Evolutionary conservation across 179 eudicot species (phyloP).

Genomic region (Sideroxylon spinosum): DNA sequence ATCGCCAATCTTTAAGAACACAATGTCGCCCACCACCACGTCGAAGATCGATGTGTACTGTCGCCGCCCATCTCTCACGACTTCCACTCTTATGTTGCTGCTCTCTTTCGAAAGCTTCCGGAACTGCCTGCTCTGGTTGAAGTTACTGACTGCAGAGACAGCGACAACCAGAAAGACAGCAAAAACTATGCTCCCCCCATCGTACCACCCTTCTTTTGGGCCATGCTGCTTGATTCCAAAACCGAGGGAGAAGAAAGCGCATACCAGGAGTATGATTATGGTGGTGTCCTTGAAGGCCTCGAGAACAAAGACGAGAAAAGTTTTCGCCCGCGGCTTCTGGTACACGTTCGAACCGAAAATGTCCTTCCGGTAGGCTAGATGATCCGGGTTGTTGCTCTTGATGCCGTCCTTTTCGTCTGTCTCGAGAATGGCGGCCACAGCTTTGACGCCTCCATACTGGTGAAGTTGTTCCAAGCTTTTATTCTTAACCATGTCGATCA

Average conservation of each 20-base stretch:
- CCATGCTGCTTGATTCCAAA: slow-evolving; percentile 7
- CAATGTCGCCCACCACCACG: slow-evolving; percentile 39
- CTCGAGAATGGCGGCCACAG: not conserved
- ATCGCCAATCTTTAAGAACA: slow-evolving; percentile 42
- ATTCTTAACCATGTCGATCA: not conserved
- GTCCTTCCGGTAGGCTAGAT: not conserved
- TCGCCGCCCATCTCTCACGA: slow-evolving; percentile 37
- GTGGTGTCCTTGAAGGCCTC: not conserved
- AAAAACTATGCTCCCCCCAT: not conserved
- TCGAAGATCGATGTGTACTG: slow-evolving; percentile 36
- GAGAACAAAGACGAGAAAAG: not conserved
- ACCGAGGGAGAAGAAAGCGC: slow-evolving; percentile 3
- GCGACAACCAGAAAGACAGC: not conserved
- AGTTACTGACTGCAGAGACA: slow-evolving; percentile 32
- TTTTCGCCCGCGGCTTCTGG: not conserved
- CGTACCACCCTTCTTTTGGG: not conserved
- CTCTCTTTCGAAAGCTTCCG: slow-evolving; percentile 38
- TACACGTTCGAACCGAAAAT: not conserved
- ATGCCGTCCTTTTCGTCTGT: not conserved
- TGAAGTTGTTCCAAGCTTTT: not conserved
- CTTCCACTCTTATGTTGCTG: slow-evolving; percentile 32
- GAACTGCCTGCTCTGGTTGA: slow-evolving; percentile 42
- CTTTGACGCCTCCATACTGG: not conserved
- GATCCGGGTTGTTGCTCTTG: not conserved
- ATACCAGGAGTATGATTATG: not conserved